Evolutionary conservation across 2,329 filamentous ascomycete genomes (phyloP).

Genomic region (Phoma sp.): DNA sequence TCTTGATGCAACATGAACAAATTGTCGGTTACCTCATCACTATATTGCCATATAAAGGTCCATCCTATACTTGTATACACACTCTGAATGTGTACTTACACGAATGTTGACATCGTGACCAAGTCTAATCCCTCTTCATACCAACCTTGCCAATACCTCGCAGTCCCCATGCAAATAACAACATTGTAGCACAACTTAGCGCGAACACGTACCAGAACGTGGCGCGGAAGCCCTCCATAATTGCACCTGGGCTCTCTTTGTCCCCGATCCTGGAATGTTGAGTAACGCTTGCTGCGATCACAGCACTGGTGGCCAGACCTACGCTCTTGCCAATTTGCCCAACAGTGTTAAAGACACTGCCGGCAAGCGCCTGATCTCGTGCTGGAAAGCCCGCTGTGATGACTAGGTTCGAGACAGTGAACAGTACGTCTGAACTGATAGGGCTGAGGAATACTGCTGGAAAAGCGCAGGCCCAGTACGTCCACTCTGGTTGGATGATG

Average conservation of each 20-base stretch:
- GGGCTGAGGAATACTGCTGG: conserved; percentile 54
- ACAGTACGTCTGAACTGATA: conserved; percentile 54
- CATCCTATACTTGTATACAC: too few relatives aligned
- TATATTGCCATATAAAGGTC: too few relatives aligned
- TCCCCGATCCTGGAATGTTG: conserved; percentile 27
- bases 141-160: conserved; percentile 55
- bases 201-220: conserved; percentile 55
- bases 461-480: conserved; percentile 58
- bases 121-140: conserved; percentile 47
- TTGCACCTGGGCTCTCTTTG: conserved; percentile 43
- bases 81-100: too few relatives aligned
- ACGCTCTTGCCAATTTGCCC: conserved; percentile 54
- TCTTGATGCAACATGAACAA: too few relatives aligned
- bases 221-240: conserved; percentile 53
- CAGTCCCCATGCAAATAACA: conserved; percentile 51
- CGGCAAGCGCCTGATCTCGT: conserved; percentile 53
- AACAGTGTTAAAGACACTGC: conserved; percentile 56
- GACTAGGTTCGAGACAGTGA: conserved; percentile 54
- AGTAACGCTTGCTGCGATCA: conserved; percentile 47
- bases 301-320: conserved; percentile 49
- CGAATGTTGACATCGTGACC: too few relatives aligned
- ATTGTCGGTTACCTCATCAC: too few relatives aligned
- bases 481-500: conserved; percentile 53
- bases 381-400: conserved; percentile 53
- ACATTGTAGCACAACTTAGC: conserved; percentile 36